These are phyloP conservation scores for Neonectria neomacrospora DNA, from an alignment of 2,329 filamentous ascomycete species.

Conservation along the genomic window DNA sequence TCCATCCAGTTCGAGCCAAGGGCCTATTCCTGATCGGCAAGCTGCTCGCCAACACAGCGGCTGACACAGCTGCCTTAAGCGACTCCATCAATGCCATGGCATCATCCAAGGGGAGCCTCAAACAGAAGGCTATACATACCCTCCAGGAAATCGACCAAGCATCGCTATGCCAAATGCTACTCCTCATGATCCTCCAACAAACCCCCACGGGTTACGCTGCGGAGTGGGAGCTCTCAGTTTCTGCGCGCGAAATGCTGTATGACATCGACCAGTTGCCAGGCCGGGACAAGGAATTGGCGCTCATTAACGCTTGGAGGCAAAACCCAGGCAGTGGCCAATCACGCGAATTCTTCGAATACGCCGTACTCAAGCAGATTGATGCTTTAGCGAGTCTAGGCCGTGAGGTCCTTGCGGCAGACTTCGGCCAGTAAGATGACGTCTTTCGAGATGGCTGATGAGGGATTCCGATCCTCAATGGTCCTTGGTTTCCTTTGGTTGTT, in stretches of 20 bases:
- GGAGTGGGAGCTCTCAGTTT: conserved; percentile 58
- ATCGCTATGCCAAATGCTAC: conserved; percentile 63
- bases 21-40: conserved; percentile 63
- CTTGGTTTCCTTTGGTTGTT: background rate
- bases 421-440: conserved; percentile 41
- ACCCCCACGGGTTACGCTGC: conserved; percentile 55
- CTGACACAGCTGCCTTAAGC: conserved; percentile 48
- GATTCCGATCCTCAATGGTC: background rate
- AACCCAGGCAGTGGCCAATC: conserved; percentile 54
- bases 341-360: conserved; percentile 60
- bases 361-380: conserved; percentile 60
- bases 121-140: conserved; percentile 41
- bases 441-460: background rate
- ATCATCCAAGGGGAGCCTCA: conserved; percentile 36
- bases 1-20: conserved; percentile 62
- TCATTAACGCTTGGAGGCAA: conserved; percentile 58
- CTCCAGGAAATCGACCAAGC: conserved; percentile 62
- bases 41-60: conserved; percentile 61
- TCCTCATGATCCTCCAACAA: conserved; percentile 59
- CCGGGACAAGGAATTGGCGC: conserved; percentile 55
- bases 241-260: conserved; percentile 59
- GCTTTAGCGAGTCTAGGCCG: conserved; percentile 59
- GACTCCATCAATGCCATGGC: conserved; percentile 43
- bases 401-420: conserved; percentile 55
- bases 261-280: conserved; percentile 61